Evolutionary conservation across 768 basidiomycete species (phyloP), one percentile per base, ranked within the genome.

Genomic region (Kwoniella shandongensis): DNA sequence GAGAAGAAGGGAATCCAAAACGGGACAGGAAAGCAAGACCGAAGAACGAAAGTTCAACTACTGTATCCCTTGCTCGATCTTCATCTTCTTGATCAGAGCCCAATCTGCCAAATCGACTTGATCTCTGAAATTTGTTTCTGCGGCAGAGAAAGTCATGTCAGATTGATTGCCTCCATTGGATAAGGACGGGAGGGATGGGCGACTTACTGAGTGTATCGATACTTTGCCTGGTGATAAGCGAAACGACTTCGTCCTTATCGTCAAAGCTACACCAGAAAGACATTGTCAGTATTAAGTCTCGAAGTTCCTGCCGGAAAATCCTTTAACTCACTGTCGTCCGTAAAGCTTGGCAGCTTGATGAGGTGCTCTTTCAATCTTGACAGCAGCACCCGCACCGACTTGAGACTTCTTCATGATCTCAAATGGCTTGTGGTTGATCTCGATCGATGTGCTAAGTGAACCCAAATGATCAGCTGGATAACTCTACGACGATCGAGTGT

Each of bases 361-460:
- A 11, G 93, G 87, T 3, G 92, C 93, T 75, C 94, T 89, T 76
- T 98, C 96, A 59, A 98, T 97, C 82, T 98, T 99, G 66, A 98
- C 89, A 0, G 96, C 94, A 13, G 97, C 93, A 71, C 96, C 94
- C 45, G 83, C 93, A 68, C 91, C 94, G n/a, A 89, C 86, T 76
- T 97, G 91, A 1, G 86, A 81, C 78, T 90, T 93, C 80, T 96
- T 98, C 66, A 98, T 83, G 66, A 90, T 87, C 22, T 97, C 93
- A 51, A 81, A 80, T 1, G 85, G 76, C 76, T 94, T 96, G 80
- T 98, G 93, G 74, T 99, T 98, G 75, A 97, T 96, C 78, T 99
- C 94, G 70, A 98, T 79, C 3, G 91, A 96, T 0, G 96, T 92
- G 60, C 93, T 96, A 27, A 10, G 20, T 29, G n/a, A 40, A 30